Evolutionary conservation across 1,284 basidiomycete species (phyloP), one percentile per base, ranked within the genome.

Genomic region (Sporisorium exsertum): DNA sequence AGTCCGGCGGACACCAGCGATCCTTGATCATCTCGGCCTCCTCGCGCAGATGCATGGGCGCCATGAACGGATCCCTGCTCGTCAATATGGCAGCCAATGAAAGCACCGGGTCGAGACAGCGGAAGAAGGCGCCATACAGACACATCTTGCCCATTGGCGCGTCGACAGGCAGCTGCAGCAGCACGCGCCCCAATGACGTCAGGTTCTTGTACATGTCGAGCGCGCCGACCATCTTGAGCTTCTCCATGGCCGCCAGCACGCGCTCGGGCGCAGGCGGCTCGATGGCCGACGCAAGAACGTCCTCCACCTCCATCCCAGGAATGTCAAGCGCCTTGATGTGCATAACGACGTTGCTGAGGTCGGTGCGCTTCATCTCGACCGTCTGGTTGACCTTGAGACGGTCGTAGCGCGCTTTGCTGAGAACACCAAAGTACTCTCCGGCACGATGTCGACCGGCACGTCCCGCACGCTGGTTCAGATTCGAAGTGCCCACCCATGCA

Each of bases 301-400:
- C 92, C 83, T 97, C 93, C 20, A 94, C 93, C 35, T 90, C 88
- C 90, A 95, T 91, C 56, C 91, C 91, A 7, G 94, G 93, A 85
- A 97, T 93, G 82, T 95, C 92, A 51, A 97, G 89, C n/a, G 95
- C 95, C 83, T 97, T 98, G 87, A 98, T 91, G 85, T 96, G 95
- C 95, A 85, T 94, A 78, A 84, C 83, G 22, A 84, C 81, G 58
- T 84, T 83, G 62, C 81, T 84, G 46, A 86, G 73, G 60, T 86
- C 84, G 16, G 74, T 72, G 33, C 95, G 90, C 87, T 94, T 95
- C 94, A 98, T 98, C 87, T 97, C 95, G 43, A 97, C 95, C 0
- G 91, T 92, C 86, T 95, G 94, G 83, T 97, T 92, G 37, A 93
- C 89, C 66, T 91, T 89, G 50, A 97, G 88, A 15, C 88, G 87